Base-by-base conservation (phyloP, 2,329 filamentous ascomycete genomes). In the Dothideomycetidae sp. region DNA sequence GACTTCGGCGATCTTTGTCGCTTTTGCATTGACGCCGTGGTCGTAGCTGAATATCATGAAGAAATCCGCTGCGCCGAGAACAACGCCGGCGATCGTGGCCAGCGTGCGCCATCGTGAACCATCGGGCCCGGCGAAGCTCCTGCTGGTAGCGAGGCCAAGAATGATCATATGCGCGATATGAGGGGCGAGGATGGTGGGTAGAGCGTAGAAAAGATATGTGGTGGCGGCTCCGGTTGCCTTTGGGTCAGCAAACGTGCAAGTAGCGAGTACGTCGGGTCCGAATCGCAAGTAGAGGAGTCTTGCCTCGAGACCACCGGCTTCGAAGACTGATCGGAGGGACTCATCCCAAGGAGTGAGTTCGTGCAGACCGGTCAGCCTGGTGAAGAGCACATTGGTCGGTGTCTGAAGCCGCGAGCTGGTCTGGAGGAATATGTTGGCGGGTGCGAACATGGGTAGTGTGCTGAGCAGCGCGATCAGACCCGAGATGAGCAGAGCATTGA, bases 381-480 rank as follows among this genome's bases (percentile, higher is more conserved):
- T 74, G 58, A 93, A 90, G 43, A 96, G 69, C 21, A 92, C 77
- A 52, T 88, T 81, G 29, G 73, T 78, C n/a, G 84, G 77, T 29
- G 81, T 88, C 50, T 85, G 81, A 12, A 96, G 73, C 21, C 86
- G 81, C 35, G 83, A 90, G 40, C 75, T 67, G 1, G 88, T 94
- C 12, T 66, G 58, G 18, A 58, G 53, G 66, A 96, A 93, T 56
- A 96, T 64, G 60, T 94, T 94, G 54, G 83, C 75, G 3, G 81
- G 79, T 4, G 72, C 64, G 51, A 84, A 76, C 41, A 61, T 46
- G 0, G 83, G 77, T 0, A 88, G 61, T 11, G 79, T 76, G 41
- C 73, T 68, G 41, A 76, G 50, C 36, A 81, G 57, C 47, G 67
- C 70, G 41, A 68, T 44, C 31, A 66, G 46, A 31, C 64, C 64